Percentiles rank a stretch among this genome's conserved stretches.
Evolutionary conservation across 345 rosid genomes (phyloP).

Genomic region (Salix viminalis): DNA sequence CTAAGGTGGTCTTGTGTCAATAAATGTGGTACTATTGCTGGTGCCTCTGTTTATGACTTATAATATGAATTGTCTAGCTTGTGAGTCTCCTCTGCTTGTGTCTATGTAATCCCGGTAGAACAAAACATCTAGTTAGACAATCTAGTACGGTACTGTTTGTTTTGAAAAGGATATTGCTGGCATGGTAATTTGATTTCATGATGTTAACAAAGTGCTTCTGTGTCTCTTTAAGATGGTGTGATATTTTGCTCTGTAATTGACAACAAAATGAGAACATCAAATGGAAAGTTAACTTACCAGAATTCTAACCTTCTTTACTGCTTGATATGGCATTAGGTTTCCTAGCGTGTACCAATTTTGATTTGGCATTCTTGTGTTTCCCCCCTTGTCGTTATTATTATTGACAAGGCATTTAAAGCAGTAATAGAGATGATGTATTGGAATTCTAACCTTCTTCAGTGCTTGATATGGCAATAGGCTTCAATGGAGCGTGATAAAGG

Average conservation of each 20-base stretch:
- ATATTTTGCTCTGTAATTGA: conserved; percentile 21
- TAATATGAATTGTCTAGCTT: conserved; percentile 21
- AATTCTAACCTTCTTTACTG: conserved; percentile 1
- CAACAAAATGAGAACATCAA: conserved; percentile 13
- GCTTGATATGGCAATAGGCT: not conserved
- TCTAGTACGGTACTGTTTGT: conserved; percentile 20
- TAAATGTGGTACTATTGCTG: conserved; percentile 21
- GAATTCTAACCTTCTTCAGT: too few relatives aligned
- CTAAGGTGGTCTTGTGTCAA: conserved; percentile 23
- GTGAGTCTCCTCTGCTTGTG: conserved; percentile 31
- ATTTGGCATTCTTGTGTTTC: not conserved
- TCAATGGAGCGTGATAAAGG: not conserved
- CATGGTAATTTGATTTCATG: conserved; percentile 21
- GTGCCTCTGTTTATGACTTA: conserved; percentile 22
- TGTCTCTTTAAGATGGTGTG: conserved; percentile 17
- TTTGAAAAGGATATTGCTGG: conserved; percentile 21
- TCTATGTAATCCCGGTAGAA: conserved; percentile 23
- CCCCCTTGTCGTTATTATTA: not conserved
- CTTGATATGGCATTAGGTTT: not conserved
- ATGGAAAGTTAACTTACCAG: conserved; percentile 13
- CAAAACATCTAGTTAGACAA: conserved; percentile 23
- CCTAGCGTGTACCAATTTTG: not conserved
- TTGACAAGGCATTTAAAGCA: not conserved
- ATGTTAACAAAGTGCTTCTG: conserved; percentile 12
- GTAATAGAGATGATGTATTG: not conserved